Conservation (phyloP, 345 rosid genomes). For the Arabidopsis suecica region DNA sequence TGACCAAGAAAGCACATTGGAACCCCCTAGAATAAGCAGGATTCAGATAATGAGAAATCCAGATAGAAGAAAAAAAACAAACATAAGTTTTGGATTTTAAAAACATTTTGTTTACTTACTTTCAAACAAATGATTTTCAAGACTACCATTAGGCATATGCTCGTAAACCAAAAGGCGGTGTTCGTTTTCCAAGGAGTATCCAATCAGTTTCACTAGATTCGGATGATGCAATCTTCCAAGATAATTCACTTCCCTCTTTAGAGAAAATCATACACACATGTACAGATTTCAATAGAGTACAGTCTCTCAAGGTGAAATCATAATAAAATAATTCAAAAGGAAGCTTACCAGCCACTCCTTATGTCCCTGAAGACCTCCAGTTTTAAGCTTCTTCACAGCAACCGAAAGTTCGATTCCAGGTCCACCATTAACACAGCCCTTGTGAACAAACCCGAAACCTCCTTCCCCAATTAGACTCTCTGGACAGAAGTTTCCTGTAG, state of each 20-base stretch:
- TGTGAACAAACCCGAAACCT: conserved; percentile 85
- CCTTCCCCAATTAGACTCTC: conserved; percentile 85
- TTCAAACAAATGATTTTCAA: conserved; percentile 73
- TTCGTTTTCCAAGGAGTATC: conserved; percentile 69
- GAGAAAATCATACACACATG: background rate
- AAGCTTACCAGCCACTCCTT: conserved; percentile 85
- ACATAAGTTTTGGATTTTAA: background rate
- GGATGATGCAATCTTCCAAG: conserved; percentile 82
- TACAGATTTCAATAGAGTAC: background rate
- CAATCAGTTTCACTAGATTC: conserved; percentile 77
- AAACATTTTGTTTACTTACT: conserved; percentile 51
- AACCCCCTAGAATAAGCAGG: conserved; percentile 19
- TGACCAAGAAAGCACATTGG: conserved; percentile 64
- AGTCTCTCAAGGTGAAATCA: background rate
- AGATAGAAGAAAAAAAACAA: background rate
- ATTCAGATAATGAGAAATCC: background rate
- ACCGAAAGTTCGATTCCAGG: conserved; percentile 58
- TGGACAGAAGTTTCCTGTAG: conserved; percentile 68
- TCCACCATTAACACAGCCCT: conserved; percentile 73
- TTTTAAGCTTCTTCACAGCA: conserved; percentile 80
- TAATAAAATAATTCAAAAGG: background rate
- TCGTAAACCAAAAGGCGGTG: conserved; percentile 85
- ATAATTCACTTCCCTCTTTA: conserved; percentile 73
- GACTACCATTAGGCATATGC: conserved; percentile 76
- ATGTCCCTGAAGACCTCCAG: conserved; percentile 80